A percentile compares a stretch with the other conserved stretches of the same genome.
These are phyloP conservation scores for Xylaria grammica DNA, from an alignment of 495 filamentous ascomycete species.

Conservation along the genomic window DNA sequence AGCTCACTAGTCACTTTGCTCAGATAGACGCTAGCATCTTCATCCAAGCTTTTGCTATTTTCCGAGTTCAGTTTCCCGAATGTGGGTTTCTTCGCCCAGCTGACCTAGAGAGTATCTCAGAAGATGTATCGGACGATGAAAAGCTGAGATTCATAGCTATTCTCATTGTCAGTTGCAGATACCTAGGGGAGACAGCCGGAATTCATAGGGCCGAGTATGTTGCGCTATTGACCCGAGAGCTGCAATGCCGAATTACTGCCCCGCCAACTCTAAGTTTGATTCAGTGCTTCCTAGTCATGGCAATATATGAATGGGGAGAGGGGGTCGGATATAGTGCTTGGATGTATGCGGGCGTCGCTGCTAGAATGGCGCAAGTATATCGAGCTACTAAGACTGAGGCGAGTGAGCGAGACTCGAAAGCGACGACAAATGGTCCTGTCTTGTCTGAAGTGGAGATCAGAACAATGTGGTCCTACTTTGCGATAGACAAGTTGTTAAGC, in stretches of 20 bases:
- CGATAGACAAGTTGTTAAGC: conserved; percentile 16
- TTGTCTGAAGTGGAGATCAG: conserved; percentile 14
- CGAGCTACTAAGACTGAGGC: conserved; percentile 12
- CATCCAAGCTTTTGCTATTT: conserved; percentile 10
- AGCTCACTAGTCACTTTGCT: conserved; percentile 11
- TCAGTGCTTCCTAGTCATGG: conserved; percentile 20
- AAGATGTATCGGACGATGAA: conserved; percentile 10
- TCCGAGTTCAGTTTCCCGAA: conserved; percentile 18
- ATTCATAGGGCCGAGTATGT: background rate
- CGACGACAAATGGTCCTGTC: background rate
- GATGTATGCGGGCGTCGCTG: conserved; percentile 14
- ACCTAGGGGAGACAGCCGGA: background rate
- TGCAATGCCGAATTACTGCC: conserved; percentile 13
- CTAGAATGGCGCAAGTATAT: conserved; percentile 20
- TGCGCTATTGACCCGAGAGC: conserved; percentile 4
- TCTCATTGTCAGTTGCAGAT: conserved; percentile 16
- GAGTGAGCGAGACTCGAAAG: conserved; percentile 10
- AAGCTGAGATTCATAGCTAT: conserved; percentile 19
- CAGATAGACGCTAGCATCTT: conserved; percentile 8
- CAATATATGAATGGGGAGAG: conserved; percentile 22
- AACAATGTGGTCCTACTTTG: conserved; percentile 18
- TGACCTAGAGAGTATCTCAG: conserved; percentile 9
- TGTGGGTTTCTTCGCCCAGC: conserved; percentile 16
- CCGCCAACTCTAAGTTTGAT: conserved; percentile 17
- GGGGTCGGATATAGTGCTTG: conserved; percentile 11